phyloP scores from a whole-genome alignment of 2,329 filamentous ascomycete species.

The Aspergillus brunneoviolaceus region DNA sequence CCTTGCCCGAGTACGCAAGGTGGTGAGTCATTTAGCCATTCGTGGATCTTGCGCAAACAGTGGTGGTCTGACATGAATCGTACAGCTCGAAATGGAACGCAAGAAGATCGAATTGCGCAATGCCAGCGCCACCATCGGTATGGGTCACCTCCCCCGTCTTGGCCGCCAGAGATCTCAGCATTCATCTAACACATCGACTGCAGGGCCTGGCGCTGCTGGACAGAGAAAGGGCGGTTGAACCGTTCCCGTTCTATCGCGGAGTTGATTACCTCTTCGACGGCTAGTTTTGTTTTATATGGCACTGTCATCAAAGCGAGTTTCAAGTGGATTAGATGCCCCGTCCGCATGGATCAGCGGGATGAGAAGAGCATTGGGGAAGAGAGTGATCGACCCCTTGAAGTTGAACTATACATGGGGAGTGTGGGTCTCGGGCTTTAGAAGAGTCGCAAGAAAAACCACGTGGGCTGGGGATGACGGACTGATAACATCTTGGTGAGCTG shows the following conservation, averaged over 20 bases:
- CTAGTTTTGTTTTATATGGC: background rate
- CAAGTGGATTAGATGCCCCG: background rate
- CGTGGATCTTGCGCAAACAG: background rate
- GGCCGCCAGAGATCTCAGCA: background rate
- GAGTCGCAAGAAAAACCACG: background rate
- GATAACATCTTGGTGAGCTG: background rate
- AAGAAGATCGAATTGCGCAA: conserved; percentile 48
- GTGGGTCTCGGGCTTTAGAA: background rate
- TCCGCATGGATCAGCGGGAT: background rate
- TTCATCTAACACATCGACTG: background rate
- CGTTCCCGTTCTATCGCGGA: background rate
- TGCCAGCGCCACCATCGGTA: conserved; percentile 40
- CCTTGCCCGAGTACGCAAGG: conserved; percentile 48
- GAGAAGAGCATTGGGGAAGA: background rate
- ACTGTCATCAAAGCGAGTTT: background rate
- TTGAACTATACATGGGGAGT: background rate
- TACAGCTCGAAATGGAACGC: conserved; percentile 49
- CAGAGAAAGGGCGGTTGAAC: conserved; percentile 34
- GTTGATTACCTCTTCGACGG: background rate
- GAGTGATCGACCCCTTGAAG: background rate
- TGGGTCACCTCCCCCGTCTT: conserved; percentile 8
- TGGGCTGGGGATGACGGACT: background rate
- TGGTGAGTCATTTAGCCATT: conserved; percentile 41
- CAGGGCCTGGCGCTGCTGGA: conserved; percentile 25
- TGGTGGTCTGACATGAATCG: background rate